These are phyloP conservation scores for Phlebiopsis flavidoalba DNA, from an alignment of 768 basidiomycete genomes.

Conservation along the genomic window DNA sequence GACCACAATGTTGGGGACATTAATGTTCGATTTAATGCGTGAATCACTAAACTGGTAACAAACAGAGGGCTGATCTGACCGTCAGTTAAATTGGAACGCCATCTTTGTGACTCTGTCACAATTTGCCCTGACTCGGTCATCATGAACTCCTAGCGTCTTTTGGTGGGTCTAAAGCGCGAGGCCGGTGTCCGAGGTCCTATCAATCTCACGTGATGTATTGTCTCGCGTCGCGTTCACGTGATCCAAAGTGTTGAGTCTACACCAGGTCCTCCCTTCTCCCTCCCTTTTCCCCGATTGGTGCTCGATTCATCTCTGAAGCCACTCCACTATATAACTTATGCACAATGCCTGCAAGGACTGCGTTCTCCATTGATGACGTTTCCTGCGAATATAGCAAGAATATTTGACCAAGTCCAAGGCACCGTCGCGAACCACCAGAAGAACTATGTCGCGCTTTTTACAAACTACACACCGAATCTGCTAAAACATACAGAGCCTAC, in stretches of 20 bases:
- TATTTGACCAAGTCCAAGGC: slow-evolving; percentile 77
- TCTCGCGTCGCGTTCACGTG: slow-evolving; percentile 5
- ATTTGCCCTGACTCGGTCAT: too few species aligned
- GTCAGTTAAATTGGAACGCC: too few species aligned
- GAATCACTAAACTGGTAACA: too few species aligned
- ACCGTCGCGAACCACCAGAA: slow-evolving; percentile 82
- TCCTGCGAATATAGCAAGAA: slow-evolving; percentile 42
- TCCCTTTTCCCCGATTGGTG: background rate
- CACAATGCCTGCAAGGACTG: slow-evolving; percentile 24
- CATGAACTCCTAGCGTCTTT: too few species aligned
- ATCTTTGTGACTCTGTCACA: too few species aligned
- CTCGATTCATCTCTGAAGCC: too few species aligned
- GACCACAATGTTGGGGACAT: too few species aligned
- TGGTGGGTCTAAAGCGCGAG: too few species aligned
- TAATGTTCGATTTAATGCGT: too few species aligned
- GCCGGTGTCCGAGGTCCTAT: background rate
- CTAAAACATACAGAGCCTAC: slow-evolving; percentile 43
- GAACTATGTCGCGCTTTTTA: slow-evolving; percentile 75
- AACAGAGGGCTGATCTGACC: too few species aligned
- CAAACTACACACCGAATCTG: slow-evolving; percentile 70
- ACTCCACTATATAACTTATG: background rate
- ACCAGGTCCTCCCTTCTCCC: background rate
- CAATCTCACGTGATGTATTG: slow-evolving; percentile 4
- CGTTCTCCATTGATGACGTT: slow-evolving; percentile 25
- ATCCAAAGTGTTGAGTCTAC: background rate